Conservation (phyloP, 2,329 filamentous ascomycete species). For the Phaeophleospora eucalypticola region DNA sequence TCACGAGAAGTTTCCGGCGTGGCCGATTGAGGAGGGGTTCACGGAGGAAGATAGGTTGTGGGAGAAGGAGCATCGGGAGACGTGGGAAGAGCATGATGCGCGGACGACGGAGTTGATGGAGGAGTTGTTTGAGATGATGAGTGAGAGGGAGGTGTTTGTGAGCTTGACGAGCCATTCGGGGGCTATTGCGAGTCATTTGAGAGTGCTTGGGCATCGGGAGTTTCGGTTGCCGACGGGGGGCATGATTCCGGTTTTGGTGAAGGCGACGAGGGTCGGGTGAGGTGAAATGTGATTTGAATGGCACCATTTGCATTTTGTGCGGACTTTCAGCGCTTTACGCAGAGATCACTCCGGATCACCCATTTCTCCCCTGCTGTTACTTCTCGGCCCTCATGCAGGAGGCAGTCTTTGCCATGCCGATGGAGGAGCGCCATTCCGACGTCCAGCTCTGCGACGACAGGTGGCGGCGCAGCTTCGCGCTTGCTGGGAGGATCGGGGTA, state of each 20-base stretch:
- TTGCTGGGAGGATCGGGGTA: constrained; percentile 61
- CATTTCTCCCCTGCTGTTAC: constrained; percentile 82
- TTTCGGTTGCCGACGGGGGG: constrained; percentile 49
- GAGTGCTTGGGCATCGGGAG: constrained; percentile 41
- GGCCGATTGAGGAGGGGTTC: constrained; percentile 59
- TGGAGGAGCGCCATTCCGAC: constrained; percentile 84
- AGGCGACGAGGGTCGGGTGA: constrained; percentile 26
- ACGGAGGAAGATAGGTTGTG: constrained; percentile 55
- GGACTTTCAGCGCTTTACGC: constrained; percentile 54
- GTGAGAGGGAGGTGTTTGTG: constrained; percentile 46
- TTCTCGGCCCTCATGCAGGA: constrained; percentile 82
- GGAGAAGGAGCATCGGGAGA: constrained; percentile 21
- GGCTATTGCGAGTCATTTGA: constrained; percentile 53
- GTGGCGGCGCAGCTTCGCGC: constrained; percentile 39
- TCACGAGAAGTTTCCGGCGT: constrained; percentile 48
- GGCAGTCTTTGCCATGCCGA: constrained; percentile 82
- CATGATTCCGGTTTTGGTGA: constrained; percentile 51
- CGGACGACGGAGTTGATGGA: constrained; percentile 40
- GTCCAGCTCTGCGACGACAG: constrained; percentile 69
- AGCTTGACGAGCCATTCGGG: constrained; percentile 58
- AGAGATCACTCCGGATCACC: constrained; percentile 82
- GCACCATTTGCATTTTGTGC: too few relatives aligned
- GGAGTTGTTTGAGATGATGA: constrained; percentile 45
- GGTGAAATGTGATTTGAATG: background rate
- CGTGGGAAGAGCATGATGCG: constrained; percentile 18